A percentile compares a stretch with the other conserved stretches of the same genome.
phyloP scores from a whole-genome alignment of 768 basidiomycete species.

The Mrakia frigida region DNA sequence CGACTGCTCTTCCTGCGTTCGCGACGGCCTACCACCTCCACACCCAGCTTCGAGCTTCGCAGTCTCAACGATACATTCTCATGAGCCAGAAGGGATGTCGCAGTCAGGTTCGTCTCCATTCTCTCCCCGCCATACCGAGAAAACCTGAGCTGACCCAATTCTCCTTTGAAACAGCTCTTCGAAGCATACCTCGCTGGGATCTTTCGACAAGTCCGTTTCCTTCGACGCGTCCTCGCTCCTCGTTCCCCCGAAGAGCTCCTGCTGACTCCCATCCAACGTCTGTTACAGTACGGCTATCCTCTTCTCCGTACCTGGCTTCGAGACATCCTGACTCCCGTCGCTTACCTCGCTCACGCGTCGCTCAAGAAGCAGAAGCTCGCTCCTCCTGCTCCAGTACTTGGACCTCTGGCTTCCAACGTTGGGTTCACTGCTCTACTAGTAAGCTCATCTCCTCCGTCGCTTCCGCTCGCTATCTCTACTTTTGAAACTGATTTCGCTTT shows the following conservation, averaged over 20 bases:
- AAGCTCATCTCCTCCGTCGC: background rate
- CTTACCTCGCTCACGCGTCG: background rate
- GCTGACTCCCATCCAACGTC: too few species aligned
- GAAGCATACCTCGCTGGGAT: background rate
- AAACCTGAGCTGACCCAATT: too few species aligned
- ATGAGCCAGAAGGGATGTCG: background rate
- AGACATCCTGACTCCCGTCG: background rate
- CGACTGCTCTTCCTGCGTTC: background rate
- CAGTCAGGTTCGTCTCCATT: too few species aligned
- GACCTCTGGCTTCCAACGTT: background rate
- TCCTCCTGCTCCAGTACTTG: background rate
- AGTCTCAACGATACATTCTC: background rate
- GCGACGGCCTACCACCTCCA: background rate
- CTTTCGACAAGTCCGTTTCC: background rate
- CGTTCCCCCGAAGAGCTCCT: too few species aligned
- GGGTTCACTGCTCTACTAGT: background rate
- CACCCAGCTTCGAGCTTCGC: background rate
- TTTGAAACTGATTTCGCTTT: background rate
- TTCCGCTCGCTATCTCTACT: background rate
- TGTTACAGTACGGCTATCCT: background rate
- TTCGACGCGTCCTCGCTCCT: too few species aligned
- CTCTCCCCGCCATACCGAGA: too few species aligned
- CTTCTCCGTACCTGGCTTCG: background rate
- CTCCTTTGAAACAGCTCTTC: too few species aligned
- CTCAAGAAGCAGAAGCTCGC: conserved; percentile 4